Evolutionary conservation across 306 rosid species (phyloP), one percentile per base, ranked within the genome.

Genomic region (Dryas drummondii): DNA sequence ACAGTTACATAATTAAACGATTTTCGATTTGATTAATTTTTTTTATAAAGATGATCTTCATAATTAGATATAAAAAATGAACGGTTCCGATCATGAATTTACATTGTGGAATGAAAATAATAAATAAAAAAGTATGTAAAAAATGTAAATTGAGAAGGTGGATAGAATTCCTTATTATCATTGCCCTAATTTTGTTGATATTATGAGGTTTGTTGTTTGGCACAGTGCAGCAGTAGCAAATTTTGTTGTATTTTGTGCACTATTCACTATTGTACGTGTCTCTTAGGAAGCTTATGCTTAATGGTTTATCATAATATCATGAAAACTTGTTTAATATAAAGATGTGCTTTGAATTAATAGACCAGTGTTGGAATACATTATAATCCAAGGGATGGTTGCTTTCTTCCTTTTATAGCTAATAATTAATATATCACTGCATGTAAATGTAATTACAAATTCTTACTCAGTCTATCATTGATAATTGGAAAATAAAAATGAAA

Each of bases 151-250:
- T 22, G 22, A 22, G 22, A 22, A 22, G 22, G 22, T 22, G 22
- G 22, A 22, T 22, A 22, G 22, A 0, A 22, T 22, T 22, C 22
- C 22, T 22, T 58, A 80, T 71, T 57, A 79, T 83, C 81, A 74
- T 81, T 79, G 79, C 17, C 12, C 46, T 60, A 46, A 47, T 82
- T 80, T 69, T 76, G 79, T 71, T 81, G 66, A 74, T 48, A 74
- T 19, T 51, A 42, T 56, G 9, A 58, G 27, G 69, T 11, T 63
- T 48, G 15, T 19, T 72, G 76, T 57, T 72, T 45, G 67, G 11
- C 37, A 62, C 62, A 76, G 70, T 55, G 67, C 57, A 67, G 55
- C 32, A 32, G 49, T 8, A 66, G 42, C 17, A 46, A 26, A 17
- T 45, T 57, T 42, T 72, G 46, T 57, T 45, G 66, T 17, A 56